Base-by-base conservation (phyloP, 2,329 filamentous ascomycete species). In the Cercospora zeina region DNA sequence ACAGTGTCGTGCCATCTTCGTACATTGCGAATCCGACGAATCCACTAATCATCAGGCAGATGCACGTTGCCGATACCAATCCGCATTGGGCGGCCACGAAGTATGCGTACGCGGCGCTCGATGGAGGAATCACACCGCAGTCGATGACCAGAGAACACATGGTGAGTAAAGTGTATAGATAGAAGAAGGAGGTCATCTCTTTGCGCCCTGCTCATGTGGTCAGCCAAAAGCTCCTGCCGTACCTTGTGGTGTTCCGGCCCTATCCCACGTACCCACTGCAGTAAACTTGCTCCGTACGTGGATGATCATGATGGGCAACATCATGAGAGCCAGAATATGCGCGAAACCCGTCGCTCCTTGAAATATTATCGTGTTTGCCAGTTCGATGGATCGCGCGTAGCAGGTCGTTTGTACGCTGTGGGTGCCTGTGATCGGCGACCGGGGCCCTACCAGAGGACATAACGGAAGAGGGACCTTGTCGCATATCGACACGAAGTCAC, bases 1-100 rank as follows among this genome's bases (percentile, higher is more conserved):
- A 97, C 42, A 97, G 81, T 1, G 89, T 88, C 1, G 95, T 99
- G 55, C 95, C 95, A 72, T 99, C 95, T 77, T 99, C 95, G 76
- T 99, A 99, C 11, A 99, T 82, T 78, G 97, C 95, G 78, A 99
- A 99, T 34, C 95, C 95, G 58, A 99, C 93, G 73, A 99, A 99
- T 47, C 95, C 95, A 76, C 97, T 97, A 81, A 99, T 93, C 70
- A 97, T 81, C 60, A 99, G 82, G 75, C 89, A 96, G 27, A 91
- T 93, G 74, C 95, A 89, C 30, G 96, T 83, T 0, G 95, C 91
- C 36, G 91, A 96, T 21, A 87, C 82, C 58, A 99, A 81, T 13
- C 93, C 95, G 66, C 88, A 89, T 72, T 99, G 95, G 5, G 89
- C 85, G 10, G 92, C 90, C 67, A 91, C 89, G 73, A 99, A 97